Evolutionary conservation across 1,284 basidiomycete species (phyloP).

Genomic region (Meira nashicola): DNA sequence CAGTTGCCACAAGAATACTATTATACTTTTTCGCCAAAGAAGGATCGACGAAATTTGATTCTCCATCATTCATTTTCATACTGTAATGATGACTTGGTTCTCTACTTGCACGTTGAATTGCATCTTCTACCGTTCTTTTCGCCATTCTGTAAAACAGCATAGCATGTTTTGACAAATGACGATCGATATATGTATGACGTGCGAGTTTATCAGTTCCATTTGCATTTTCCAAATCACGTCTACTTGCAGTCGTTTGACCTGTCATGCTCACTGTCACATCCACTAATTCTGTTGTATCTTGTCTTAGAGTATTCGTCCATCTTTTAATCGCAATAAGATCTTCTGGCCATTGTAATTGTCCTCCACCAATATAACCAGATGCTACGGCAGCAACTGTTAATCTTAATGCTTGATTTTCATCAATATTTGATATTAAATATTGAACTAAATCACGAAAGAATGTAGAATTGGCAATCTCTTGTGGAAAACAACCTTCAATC

Average conservation of each 20-base stretch:
- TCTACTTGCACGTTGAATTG: background rate
- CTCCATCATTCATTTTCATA: background rate
- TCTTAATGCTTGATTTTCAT: background rate
- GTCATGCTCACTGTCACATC: background rate
- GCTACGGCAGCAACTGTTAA: background rate
- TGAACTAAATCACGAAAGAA: slow-evolving; percentile 1
- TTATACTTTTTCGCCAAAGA: background rate
- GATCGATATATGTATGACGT: background rate
- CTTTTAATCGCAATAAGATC: background rate
- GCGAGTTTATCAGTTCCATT: background rate
- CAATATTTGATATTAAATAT: background rate
- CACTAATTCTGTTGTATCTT: background rate
- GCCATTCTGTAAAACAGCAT: background rate
- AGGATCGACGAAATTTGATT: background rate
- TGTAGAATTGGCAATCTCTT: background rate
- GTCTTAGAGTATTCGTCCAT: background rate
- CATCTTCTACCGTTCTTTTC: background rate
- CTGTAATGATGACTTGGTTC: background rate
- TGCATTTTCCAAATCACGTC: background rate
- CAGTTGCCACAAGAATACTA: background rate
- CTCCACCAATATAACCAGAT: background rate
- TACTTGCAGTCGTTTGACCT: background rate
- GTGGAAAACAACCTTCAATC: slow-evolving; percentile 1
- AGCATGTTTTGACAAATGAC: background rate
- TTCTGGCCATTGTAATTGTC: slow-evolving; percentile 2